Conservation (phyloP, 2,329 filamentous ascomycete species). For the Zasmidium citrigriseum region DNA sequence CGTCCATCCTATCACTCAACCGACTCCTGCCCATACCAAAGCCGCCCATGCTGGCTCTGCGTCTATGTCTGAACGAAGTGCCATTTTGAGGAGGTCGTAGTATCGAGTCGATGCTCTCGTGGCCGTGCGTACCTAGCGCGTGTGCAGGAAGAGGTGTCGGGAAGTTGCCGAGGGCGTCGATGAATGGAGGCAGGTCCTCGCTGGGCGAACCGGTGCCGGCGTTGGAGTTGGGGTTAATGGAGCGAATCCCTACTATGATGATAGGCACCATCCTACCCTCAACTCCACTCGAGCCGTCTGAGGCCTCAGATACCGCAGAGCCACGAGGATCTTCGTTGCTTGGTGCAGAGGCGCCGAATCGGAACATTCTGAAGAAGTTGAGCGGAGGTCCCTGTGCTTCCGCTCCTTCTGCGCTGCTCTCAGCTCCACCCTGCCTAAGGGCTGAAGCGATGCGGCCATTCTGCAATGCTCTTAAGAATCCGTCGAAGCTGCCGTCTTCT, state of each 20-base stretch:
- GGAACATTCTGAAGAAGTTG: slow-evolving; percentile 70
- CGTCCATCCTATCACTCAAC: slow-evolving; percentile 44
- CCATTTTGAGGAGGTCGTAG: slow-evolving; percentile 57
- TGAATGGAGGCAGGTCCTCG: slow-evolving; percentile 52
- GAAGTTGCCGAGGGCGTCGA: slow-evolving; percentile 53
- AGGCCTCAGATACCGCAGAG: slow-evolving; percentile 11
- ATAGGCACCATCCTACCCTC: slow-evolving; percentile 66
- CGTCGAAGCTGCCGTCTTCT: slow-evolving; percentile 63
- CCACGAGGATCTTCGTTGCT: slow-evolving; percentile 28
- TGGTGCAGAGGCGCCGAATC: slow-evolving; percentile 57
- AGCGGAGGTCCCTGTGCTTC: slow-evolving; percentile 53
- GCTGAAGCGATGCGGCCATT: slow-evolving; percentile 61
- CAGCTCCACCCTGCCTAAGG: slow-evolving; percentile 48
- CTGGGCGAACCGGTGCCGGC: slow-evolving; percentile 38
- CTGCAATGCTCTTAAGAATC: slow-evolving; percentile 63
- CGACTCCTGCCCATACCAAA: slow-evolving; percentile 39
- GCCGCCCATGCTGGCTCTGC: slow-evolving; percentile 57
- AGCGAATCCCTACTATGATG: slow-evolving; percentile 69
- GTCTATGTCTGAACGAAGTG: slow-evolving; percentile 55
- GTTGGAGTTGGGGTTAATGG: slow-evolving; percentile 58
- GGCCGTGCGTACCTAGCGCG: slow-evolving; percentile 36
- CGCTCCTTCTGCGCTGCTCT: slow-evolving; percentile 39
- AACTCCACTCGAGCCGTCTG: slow-evolving; percentile 39
- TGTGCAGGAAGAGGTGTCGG: slow-evolving; percentile 39
- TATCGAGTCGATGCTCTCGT: slow-evolving; percentile 52